Percentiles rank a stretch among this genome's conserved stretches.
Conservation (phyloP, 2,329 filamentous ascomycete species). For the Zasmidium citrigriseum region DNA sequence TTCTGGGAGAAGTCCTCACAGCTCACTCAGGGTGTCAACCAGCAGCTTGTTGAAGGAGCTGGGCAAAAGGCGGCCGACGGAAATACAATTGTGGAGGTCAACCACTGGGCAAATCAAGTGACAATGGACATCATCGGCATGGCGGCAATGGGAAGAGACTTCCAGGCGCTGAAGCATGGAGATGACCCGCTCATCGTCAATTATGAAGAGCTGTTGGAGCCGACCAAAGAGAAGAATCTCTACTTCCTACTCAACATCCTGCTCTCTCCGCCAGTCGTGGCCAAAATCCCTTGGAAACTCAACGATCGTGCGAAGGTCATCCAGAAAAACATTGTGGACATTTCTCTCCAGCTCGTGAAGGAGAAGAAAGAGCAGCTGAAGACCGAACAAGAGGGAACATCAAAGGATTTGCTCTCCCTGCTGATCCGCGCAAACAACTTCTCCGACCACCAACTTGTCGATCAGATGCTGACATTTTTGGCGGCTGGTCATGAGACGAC, state of each 20-base stretch:
- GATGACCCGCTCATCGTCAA: conserved; percentile 45
- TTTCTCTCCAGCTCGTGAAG: conserved; percentile 49
- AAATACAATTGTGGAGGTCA: conserved; percentile 40
- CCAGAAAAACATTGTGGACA: conserved; percentile 39
- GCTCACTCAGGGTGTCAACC: conserved; percentile 63
- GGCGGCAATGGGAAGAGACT: conserved; percentile 47
- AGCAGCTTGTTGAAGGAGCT: conserved; percentile 46
- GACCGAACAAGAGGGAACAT: conserved; percentile 29
- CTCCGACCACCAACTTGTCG: conserved; percentile 53
- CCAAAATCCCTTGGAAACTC: conserved; percentile 49
- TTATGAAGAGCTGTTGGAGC: conserved; percentile 49
- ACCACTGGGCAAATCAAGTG: conserved; percentile 46
- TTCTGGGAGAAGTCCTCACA: conserved; percentile 80
- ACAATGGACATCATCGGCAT: conserved; percentile 51
- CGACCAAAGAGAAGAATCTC: conserved; percentile 48
- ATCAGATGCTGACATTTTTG: conserved; percentile 59
- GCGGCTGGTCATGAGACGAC: conserved; percentile 73
- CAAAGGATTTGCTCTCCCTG: conserved; percentile 48
- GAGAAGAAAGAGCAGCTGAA: conserved; percentile 49
- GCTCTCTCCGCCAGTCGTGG: conserved; percentile 41
- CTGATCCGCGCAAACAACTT: conserved; percentile 56
- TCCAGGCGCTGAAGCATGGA: conserved; percentile 42
- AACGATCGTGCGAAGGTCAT: conserved; percentile 36
- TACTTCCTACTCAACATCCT: conserved; percentile 45
- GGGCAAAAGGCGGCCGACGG: conserved; percentile 8